Percentiles rank a stretch among this genome's conserved stretches.
Evolutionary conservation across 1,284 basidiomycete genomes (phyloP).

Genomic region (Neonothopanus nambi): DNA sequence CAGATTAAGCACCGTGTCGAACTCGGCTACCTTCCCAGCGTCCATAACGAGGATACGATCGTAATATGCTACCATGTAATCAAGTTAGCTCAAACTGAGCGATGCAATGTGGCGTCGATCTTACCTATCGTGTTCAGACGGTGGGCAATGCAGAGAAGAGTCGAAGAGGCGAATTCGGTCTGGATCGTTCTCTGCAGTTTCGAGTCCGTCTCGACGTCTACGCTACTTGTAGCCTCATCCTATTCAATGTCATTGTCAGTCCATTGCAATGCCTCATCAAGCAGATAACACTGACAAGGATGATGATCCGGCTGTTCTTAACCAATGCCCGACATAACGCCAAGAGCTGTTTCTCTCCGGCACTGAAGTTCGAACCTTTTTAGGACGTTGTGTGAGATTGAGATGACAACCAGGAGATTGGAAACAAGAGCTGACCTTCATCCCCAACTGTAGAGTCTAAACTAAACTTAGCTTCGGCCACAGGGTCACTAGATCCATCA

Average conservation of each 20-base stretch:
- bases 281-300: constrained; percentile 49
- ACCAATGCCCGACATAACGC: constrained; percentile 73
- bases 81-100: neutral
- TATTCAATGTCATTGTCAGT: constrained; percentile 21
- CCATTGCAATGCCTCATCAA: neutral
- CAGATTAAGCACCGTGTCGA: constrained; percentile 76
- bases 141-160: constrained; percentile 75
- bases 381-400: neutral
- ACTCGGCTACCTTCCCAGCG: constrained; percentile 68
- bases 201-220: constrained; percentile 82
- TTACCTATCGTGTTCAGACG: constrained; percentile 74
- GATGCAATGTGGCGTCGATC: constrained; percentile 8
- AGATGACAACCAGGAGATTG: neutral
- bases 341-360: constrained; percentile 78
- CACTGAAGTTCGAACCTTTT: constrained; percentile 69
- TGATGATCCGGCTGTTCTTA: constrained; percentile 68
- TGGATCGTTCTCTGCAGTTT: constrained; percentile 77
- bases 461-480: constrained; percentile 63
- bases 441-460: constrained; percentile 64
- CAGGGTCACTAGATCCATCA: constrained; percentile 47
- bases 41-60: constrained; percentile 81
- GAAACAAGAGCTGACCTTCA: constrained; percentile 45
- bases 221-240: constrained; percentile 82
- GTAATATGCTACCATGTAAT: constrained; percentile 53
- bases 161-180: constrained; percentile 63